A percentile compares a stretch with the other conserved stretches of the same genome.
Evolutionary conservation across 768 basidiomycete species (phyloP).

Genomic region (Tulasnella sp.): DNA sequence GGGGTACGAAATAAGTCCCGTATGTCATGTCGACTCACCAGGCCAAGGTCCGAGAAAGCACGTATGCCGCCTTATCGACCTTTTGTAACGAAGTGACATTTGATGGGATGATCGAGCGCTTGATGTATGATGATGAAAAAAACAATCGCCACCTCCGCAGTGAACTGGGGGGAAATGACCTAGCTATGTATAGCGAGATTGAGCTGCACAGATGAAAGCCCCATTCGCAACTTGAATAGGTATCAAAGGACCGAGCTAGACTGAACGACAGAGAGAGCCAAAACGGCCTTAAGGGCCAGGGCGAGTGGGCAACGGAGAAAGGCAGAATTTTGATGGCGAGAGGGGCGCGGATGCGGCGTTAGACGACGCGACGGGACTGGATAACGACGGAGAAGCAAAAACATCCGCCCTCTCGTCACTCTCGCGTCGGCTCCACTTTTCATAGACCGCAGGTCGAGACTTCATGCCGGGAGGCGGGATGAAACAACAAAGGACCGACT

Average conservation of each 20-base stretch:
- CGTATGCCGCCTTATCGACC: too few relatives aligned
- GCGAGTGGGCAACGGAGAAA: neutral
- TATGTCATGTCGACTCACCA: neutral
- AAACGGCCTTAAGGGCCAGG: constrained; percentile 3
- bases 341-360: neutral
- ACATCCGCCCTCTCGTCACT: neutral
- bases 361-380: neutral
- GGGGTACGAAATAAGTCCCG: neutral
- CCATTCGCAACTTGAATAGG: constrained; percentile 1
- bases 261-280: neutral
- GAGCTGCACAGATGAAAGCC: constrained; percentile 4
- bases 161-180: too few relatives aligned
- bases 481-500: neutral
- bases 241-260: neutral
- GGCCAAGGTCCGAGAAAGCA: neutral
- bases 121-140: too few relatives aligned
- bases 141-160: neutral
- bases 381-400: neutral
- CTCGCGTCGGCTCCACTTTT: neutral
- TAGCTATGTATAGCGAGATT: neutral
- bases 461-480: neutral
- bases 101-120: neutral
- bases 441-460: neutral
- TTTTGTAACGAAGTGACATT: constrained; percentile 1
- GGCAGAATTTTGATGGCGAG: constrained; percentile 1